These are phyloP conservation scores for Sanghuangporus weigelae DNA, from an alignment of 1,284 basidiomycete genomes.

Conservation along the genomic window DNA sequence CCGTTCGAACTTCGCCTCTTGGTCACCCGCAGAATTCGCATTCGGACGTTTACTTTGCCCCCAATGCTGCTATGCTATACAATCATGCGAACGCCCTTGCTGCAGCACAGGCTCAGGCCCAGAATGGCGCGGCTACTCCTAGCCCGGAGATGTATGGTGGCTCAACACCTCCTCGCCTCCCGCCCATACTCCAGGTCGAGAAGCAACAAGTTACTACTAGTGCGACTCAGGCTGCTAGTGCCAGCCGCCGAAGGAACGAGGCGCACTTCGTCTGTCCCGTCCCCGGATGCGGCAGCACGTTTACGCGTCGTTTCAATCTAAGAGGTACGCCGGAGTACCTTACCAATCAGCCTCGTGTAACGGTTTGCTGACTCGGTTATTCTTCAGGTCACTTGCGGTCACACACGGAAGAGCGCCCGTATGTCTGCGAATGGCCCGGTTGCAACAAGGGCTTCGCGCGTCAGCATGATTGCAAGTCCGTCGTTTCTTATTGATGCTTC, in stretches of 20 bases:
- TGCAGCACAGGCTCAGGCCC: conserved; percentile 11
- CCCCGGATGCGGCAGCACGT: conserved; percentile 92
- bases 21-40: conserved; percentile 1
- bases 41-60: conserved; percentile 19
- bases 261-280: conserved; percentile 92
- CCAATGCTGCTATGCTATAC: conserved; percentile 43
- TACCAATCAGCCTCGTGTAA: conserved; percentile 12
- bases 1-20: conserved; percentile 3
- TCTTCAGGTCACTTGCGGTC: conserved; percentile 82
- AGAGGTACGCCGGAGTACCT: conserved; percentile 45
- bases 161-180: conserved; percentile 56
- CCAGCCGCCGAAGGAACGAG: conserved; percentile 83
- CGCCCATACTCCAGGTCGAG: conserved; percentile 81
- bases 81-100: conserved; percentile 28
- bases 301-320: conserved; percentile 83
- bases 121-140: conserved; percentile 3
- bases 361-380: conserved; percentile 19
- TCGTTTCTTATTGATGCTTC: conserved; percentile 21
- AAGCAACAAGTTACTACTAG: conserved; percentile 91
- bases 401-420: conserved; percentile 94
- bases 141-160: not conserved
- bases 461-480: conserved; percentile 94
- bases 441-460: conserved; percentile 93
- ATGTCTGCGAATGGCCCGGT: conserved; percentile 88
- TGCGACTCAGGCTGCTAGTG: conserved; percentile 91